Evolutionary conservation across 2,329 filamentous ascomycete genomes (phyloP).

Genomic region (Botryotinia convoluta): DNA sequence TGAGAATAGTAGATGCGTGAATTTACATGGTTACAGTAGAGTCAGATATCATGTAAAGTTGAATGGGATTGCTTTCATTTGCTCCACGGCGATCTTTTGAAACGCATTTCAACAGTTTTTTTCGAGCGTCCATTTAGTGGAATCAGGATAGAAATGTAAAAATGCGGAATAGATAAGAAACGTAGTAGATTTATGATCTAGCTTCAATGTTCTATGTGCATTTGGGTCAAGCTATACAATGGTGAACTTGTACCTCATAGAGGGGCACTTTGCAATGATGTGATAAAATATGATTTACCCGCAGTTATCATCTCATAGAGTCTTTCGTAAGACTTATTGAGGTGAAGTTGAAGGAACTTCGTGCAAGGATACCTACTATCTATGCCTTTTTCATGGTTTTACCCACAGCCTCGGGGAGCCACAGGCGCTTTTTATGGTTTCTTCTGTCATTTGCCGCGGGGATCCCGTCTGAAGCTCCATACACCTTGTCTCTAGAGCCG

Average conservation of each 20-base stretch:
- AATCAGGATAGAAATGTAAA: neutral
- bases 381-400: neutral
- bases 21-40: neutral
- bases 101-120: too few species aligned
- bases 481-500: neutral
- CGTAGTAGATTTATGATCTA: neutral
- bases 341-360: neutral
- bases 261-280: neutral
- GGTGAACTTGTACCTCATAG: neutral
- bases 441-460: neutral
- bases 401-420: too few species aligned
- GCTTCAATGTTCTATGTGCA: neutral
- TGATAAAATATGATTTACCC: neutral
- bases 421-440: neutral
- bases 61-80: neutral
- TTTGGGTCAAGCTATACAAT: neutral
- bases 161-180: too few species aligned
- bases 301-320: fast-evolving
- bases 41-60: neutral
- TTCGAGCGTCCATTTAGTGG: neutral
- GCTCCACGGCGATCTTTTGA: neutral
- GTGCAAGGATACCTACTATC: neutral
- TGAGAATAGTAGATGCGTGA: neutral
- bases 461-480: neutral
- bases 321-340: fast-evolving